Evolutionary conservation across 2,329 filamentous ascomycete species (phyloP).

Genomic region (Capronia coronata): DNA sequence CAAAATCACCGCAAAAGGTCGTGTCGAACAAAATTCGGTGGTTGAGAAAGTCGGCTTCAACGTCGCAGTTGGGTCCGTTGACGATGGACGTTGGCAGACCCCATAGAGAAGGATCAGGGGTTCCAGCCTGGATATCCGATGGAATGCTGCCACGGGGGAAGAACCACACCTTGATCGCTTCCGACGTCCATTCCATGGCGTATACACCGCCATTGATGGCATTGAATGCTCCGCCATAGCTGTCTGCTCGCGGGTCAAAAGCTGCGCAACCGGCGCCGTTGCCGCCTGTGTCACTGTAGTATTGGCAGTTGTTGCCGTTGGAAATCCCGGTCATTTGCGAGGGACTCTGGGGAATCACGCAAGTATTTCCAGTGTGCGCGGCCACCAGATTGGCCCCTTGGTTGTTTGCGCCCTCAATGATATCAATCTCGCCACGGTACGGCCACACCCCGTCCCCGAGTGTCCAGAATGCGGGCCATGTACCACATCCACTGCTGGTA

Average conservation of each 20-base stretch:
- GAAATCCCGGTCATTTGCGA: constrained; percentile 45
- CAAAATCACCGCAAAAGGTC: constrained; percentile 51
- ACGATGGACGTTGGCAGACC: constrained; percentile 43
- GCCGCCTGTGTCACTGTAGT: constrained; percentile 35
- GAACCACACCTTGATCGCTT: constrained; percentile 65
- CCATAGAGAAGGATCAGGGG: constrained; percentile 38
- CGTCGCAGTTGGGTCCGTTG: constrained; percentile 33
- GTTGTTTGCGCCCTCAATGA: constrained; percentile 48
- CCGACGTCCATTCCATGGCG: constrained; percentile 67
- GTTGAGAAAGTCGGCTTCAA: constrained; percentile 37
- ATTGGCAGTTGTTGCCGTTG: constrained; percentile 32
- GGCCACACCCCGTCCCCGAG: constrained; percentile 42
- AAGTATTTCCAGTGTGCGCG: constrained; percentile 43
- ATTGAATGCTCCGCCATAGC: constrained; percentile 52
- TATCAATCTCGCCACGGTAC: constrained; percentile 45
- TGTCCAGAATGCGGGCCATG: constrained; percentile 38
- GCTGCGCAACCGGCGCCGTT: constrained; percentile 39
- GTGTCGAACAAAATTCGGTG: constrained; percentile 46
- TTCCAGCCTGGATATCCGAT: constrained; percentile 40
- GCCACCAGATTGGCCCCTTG: constrained; percentile 40
- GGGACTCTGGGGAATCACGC: constrained; percentile 41
- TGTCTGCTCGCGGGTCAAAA: constrained; percentile 24
- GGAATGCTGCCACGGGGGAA: constrained; percentile 44
- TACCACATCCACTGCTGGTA: constrained; percentile 36
- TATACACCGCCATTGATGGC: constrained; percentile 45